phyloP scores from a whole-genome alignment of 2,329 filamentous ascomycete genomes.

The Nigrospora osmanthi region DNA sequence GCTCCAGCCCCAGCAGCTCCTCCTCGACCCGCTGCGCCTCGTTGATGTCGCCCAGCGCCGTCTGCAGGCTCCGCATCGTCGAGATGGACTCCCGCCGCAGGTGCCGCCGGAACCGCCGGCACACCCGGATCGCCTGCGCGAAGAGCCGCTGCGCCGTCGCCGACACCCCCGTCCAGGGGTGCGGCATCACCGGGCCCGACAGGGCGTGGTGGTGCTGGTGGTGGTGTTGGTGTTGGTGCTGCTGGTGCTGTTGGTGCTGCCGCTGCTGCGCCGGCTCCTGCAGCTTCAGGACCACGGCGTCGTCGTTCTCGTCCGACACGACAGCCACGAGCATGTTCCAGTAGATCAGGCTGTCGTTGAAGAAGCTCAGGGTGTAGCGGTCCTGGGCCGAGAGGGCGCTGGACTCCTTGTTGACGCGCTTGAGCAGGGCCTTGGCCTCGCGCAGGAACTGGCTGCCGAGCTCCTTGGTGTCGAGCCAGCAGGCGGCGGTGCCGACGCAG shows the following conservation, averaged over 20 bases:
- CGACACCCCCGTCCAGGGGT: constrained; percentile 31
- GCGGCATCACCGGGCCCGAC: constrained; percentile 11
- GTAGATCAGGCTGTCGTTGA: constrained; percentile 29
- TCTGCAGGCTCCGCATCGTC: constrained; percentile 14
- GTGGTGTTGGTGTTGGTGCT: background rate
- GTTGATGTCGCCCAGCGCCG: constrained; percentile 19
- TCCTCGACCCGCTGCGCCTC: constrained; percentile 26
- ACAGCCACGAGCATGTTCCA: constrained; percentile 31
- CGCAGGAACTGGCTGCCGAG: constrained; percentile 24
- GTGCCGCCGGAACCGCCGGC: constrained; percentile 22
- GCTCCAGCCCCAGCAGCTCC: constrained; percentile 22
- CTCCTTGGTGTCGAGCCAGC: constrained; percentile 28
- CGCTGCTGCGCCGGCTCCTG: background rate
- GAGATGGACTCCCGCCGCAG: constrained; percentile 12
- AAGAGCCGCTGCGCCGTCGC: constrained; percentile 22
- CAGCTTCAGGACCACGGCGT: constrained; percentile 2
- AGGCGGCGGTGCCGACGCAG: constrained; percentile 30
- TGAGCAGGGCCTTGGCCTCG: constrained; percentile 11
- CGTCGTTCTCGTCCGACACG: constrained; percentile 22
- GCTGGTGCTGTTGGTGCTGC: background rate
- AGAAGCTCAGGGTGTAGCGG: constrained; percentile 23
- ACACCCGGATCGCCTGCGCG: constrained; percentile 25
- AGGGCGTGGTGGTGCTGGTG: background rate
- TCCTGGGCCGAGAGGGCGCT: constrained; percentile 10
- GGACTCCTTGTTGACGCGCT: constrained; percentile 4